Evolutionary conservation across 371 early-diverging fungal genomes (phyloP), one percentile per base, ranked within the genome.

Genomic region (Zychaea mexicana): DNA sequence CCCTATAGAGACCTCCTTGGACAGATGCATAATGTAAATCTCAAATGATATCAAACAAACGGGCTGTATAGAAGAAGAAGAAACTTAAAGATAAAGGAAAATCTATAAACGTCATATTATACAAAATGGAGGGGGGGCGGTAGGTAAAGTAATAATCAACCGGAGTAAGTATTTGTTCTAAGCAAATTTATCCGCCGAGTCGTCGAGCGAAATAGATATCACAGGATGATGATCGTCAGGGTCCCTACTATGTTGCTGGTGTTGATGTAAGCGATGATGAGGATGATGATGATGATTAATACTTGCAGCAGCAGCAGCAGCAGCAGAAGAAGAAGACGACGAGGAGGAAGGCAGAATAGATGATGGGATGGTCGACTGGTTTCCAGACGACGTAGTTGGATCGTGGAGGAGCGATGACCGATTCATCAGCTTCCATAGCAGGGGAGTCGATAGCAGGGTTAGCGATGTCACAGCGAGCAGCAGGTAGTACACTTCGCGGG

Each of bases 401-500:
- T 42, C 13, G 17, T 57, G 62, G 3, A 53, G 42, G 38, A 56
- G 30, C 27, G 65, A 49, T 15, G 66, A 30, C 24, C 60, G 45
- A 30, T 69, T 57, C 5, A 73, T 71, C 10, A 81, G 17, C 39
- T 82, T 85, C 79, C 87, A 78, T 17, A 88, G 52, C 30, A 85
- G 42, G 7, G 87, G 86, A 0, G 83, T 82, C 12, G 85, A 69
- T 57, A 88, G 66, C 21, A 88, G 62, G 1, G 85, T 79, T 17
- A 88, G 62, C 1, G 85, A 71, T 0, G 89, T 86, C 8, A 78
- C 72, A 5, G 82, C 87, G 26, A 88, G 54, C 42, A 88, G 66
- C 15, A 86, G 59, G 71, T 87, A 87, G 57, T 83, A 88, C 2
- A 80, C 77, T 64, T 88, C 89, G 12, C 88, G 70, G 1, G 82